Conservation (phyloP, 257 asterid genomes). For the Echites panduratus region DNA sequence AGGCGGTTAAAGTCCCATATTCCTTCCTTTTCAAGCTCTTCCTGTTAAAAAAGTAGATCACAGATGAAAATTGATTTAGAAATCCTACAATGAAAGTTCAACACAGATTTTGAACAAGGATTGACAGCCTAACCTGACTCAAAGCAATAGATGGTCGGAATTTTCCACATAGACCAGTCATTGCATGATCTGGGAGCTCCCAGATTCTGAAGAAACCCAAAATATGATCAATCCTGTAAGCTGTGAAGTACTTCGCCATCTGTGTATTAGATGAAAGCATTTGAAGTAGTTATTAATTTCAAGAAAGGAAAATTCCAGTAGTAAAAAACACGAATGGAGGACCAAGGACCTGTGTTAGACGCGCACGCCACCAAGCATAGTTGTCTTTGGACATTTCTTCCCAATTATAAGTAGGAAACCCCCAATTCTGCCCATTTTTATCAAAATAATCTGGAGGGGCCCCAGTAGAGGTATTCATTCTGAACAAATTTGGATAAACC, state of each 20-base stretch:
- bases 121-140: slow-evolving; percentile 49
- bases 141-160: slow-evolving; percentile 92
- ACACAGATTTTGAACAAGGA: background rate
- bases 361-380: slow-evolving; percentile 98
- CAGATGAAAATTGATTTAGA: background rate
- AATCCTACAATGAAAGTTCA: background rate
- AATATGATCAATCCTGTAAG: slow-evolving; percentile 92
- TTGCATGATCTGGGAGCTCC: slow-evolving; percentile 97
- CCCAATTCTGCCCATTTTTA: slow-evolving; percentile 99
- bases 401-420: slow-evolving; percentile 98
- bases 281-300: slow-evolving; percentile 2
- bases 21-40: slow-evolving; percentile 92
- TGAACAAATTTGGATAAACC: slow-evolving; percentile 87
- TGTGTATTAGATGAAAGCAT: slow-evolving; percentile 22
- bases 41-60: slow-evolving; percentile 38
- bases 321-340: slow-evolving; percentile 2
- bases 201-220: slow-evolving; percentile 94
- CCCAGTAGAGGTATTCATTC: slow-evolving; percentile 96
- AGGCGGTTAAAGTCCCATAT: slow-evolving; percentile 89
- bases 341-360: slow-evolving; percentile 92
- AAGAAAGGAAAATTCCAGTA: slow-evolving; percentile 3
- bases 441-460: slow-evolving; percentile 98
- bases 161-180: slow-evolving; percentile 96
- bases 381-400: slow-evolving; percentile 99
- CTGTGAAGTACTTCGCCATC: slow-evolving; percentile 98